Conservation (phyloP, 345 rosid species). For the Litchi chinensis region DNA sequence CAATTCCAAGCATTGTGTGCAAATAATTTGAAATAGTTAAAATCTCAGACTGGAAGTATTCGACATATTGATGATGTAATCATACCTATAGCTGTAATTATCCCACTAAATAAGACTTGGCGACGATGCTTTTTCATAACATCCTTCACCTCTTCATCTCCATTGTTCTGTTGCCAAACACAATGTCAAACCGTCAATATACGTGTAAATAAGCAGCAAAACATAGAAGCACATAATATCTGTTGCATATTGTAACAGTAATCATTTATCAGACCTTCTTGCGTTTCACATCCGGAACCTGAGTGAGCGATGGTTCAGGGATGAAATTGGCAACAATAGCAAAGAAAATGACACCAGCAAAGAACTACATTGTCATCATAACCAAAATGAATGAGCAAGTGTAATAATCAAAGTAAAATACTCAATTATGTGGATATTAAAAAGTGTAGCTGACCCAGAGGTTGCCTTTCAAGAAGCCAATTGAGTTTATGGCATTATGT, state of each 20-base stretch:
- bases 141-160: constrained; percentile 82
- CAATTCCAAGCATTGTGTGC: neutral
- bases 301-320: constrained; percentile 81
- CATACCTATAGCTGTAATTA: constrained; percentile 90
- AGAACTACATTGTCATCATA: constrained; percentile 60
- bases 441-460: constrained; percentile 76
- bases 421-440: constrained; percentile 13
- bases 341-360: constrained; percentile 89
- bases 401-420: constrained; percentile 10
- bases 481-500: constrained; percentile 94
- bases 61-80: constrained; percentile 15
- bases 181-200: constrained; percentile 27
- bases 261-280: constrained; percentile 57
- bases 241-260: neutral
- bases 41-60: neutral
- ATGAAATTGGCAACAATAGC: constrained; percentile 78
- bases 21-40: neutral
- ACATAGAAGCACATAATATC: constrained; percentile 3
- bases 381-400: constrained; percentile 17
- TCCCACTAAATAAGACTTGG: constrained; percentile 90
- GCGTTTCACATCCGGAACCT: constrained; percentile 58
- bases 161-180: constrained; percentile 58
- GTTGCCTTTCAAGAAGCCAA: constrained; percentile 92
- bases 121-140: constrained; percentile 82
- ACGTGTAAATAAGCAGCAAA: constrained; percentile 12